Evolutionary conservation across 2,329 filamentous ascomycete species (phyloP).

Genomic region (Ophiostoma ulmi): DNA sequence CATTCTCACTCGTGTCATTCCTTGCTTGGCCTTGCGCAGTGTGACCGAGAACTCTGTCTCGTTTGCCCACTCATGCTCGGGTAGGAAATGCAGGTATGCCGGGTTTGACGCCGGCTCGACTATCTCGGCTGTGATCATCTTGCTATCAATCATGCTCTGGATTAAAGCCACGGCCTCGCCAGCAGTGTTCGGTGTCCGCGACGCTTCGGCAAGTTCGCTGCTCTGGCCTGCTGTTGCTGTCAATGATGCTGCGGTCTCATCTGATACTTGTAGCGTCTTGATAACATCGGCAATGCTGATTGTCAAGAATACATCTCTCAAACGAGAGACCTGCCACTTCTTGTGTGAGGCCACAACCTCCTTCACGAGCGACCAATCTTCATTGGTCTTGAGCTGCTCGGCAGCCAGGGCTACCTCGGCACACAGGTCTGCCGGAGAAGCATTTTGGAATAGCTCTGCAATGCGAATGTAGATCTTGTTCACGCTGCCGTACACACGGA

Average conservation of each 20-base stretch:
- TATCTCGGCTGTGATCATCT: constrained; percentile 51
- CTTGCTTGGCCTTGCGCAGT: not conserved
- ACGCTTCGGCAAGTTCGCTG: not conserved
- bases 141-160: constrained; percentile 50
- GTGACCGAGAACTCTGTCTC: constrained; percentile 31
- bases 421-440: not conserved
- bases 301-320: constrained; percentile 66
- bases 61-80: constrained; percentile 27
- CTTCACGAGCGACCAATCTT: constrained; percentile 47
- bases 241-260: constrained; percentile 37
- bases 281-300: constrained; percentile 52
- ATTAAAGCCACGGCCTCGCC: constrained; percentile 45
- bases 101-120: constrained; percentile 33
- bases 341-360: constrained; percentile 68
- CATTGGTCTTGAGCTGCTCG: constrained; percentile 50
- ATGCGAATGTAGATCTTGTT: constrained; percentile 67
- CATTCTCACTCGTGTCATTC: constrained; percentile 26
- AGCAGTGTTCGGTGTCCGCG: constrained; percentile 36
- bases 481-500: constrained; percentile 53
- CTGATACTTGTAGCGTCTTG: constrained; percentile 39
- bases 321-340: constrained; percentile 66
- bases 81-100: constrained; percentile 50
- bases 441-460: constrained; percentile 40
- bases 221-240: constrained; percentile 32
- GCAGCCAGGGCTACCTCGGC: constrained; percentile 30